phyloP scores from a whole-genome alignment of 352 stramenopile genomes.

The Nothophytophthora sp. region DNA sequence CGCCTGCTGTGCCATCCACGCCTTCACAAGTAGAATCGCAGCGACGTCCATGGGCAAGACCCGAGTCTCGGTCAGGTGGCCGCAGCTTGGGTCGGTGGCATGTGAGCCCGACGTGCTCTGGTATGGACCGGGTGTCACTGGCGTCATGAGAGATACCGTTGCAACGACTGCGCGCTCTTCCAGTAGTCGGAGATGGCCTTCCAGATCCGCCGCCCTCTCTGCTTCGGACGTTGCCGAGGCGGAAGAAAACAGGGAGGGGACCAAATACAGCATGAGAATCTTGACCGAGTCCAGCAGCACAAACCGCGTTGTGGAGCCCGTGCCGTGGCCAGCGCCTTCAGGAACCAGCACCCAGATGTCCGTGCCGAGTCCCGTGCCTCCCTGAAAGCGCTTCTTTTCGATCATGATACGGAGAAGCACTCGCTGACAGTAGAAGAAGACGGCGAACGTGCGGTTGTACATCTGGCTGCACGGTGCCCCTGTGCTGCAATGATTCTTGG shows the following conservation, averaged over 20 bases:
- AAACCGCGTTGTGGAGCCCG: slow-evolving; percentile 7
- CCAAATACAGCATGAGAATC: slow-evolving; percentile 32
- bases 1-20: slow-evolving; percentile 31
- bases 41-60: slow-evolving; percentile 40
- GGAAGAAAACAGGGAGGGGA: slow-evolving; percentile 21
- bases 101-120: neutral
- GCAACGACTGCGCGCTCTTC: slow-evolving; percentile 14
- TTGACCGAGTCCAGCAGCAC: slow-evolving; percentile 49
- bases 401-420: slow-evolving; percentile 40
- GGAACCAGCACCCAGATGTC: slow-evolving; percentile 11
- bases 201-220: slow-evolving; percentile 9
- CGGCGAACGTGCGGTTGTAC: slow-evolving; percentile 20
- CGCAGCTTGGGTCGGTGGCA: slow-evolving; percentile 12
- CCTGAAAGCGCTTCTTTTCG: slow-evolving; percentile 33
- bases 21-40: slow-evolving; percentile 24
- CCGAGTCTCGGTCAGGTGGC: slow-evolving; percentile 26
- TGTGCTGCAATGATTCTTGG: too few species aligned
- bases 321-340: too few species aligned
- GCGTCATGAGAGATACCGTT: slow-evolving; percentile 31
- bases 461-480: slow-evolving; percentile 10
- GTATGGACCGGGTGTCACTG: slow-evolving; percentile 29
- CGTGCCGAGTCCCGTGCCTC: slow-evolving; percentile 1
- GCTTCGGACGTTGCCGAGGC: neutral
- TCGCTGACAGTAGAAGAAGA: slow-evolving; percentile 38
- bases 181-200: slow-evolving; percentile 20